Percentiles rank a stretch among this genome's conserved stretches.
Conservation (phyloP, 1,284 basidiomycete species). For the Lentinula novae-zelandiae region DNA sequence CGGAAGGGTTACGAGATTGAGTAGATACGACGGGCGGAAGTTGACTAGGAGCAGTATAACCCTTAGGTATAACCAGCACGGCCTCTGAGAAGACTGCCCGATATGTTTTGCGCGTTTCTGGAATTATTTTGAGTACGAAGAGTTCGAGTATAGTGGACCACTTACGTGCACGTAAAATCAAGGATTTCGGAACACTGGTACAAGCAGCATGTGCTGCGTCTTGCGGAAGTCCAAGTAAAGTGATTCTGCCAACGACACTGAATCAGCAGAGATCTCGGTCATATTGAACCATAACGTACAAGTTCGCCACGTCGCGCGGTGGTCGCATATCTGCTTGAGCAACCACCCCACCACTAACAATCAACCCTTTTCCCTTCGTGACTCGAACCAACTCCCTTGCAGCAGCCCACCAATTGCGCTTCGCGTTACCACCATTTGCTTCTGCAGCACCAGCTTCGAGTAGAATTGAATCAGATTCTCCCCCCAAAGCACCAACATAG, state of each 20-base stretch:
- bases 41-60: background rate
- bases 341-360: conserved; percentile 63
- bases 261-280: background rate
- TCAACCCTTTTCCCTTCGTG: conserved; percentile 70
- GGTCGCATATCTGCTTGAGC: conserved; percentile 59
- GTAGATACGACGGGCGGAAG: background rate
- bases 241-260: conserved; percentile 41
- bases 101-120: conserved; percentile 52
- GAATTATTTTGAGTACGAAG: background rate
- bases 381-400: conserved; percentile 71
- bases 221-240: conserved; percentile 63
- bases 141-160: conserved; percentile 13
- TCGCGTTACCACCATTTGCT: conserved; percentile 43
- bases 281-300: conserved; percentile 43
- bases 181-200: conserved; percentile 57
- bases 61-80: conserved; percentile 49
- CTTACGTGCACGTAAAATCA: conserved; percentile 72
- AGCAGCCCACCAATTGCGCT: conserved; percentile 81
- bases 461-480: conserved; percentile 45
- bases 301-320: conserved; percentile 67
- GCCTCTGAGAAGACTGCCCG: conserved; percentile 74
- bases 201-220: conserved; percentile 62
- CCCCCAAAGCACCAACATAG: conserved; percentile 70
- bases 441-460: conserved; percentile 47
- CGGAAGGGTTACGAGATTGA: background rate